phyloP scores from a whole-genome alignment of 176 grass and related monocot genomes.

The Secale cereale region DNA sequence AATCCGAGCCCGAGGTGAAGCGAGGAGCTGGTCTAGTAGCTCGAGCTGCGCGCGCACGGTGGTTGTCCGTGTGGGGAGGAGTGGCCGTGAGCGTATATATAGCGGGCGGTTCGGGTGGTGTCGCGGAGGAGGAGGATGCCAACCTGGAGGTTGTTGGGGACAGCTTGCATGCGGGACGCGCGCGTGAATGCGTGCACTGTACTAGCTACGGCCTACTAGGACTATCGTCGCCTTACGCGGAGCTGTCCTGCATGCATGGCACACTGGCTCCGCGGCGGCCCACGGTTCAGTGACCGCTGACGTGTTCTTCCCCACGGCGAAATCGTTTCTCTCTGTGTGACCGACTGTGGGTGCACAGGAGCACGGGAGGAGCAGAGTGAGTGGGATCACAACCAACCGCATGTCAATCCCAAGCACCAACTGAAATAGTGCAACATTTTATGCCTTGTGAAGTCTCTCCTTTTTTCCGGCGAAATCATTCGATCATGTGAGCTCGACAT shows the following conservation, averaged over 20 bases:
- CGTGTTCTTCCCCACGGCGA: not conserved
- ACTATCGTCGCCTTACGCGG: no score
- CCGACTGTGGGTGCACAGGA: not conserved
- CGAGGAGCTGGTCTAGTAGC: not conserved
- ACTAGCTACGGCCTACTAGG: not conserved
- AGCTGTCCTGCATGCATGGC: slow-evolving; percentile 9
- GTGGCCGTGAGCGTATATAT: slow-evolving; percentile 16
- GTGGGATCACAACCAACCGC: no score
- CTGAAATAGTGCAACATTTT: not conserved
- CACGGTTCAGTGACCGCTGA: not conserved
- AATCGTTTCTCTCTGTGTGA: no score
- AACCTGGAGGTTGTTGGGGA: slow-evolving; percentile 79
- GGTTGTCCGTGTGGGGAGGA: not conserved
- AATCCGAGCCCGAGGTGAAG: not conserved
- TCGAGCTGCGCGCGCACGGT: not conserved
- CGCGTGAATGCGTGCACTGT: slow-evolving; percentile 30
- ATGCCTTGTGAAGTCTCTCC: not conserved
- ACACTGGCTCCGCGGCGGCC: no score
- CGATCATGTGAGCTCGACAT: not conserved
- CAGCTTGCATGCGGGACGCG: slow-evolving; percentile 62
- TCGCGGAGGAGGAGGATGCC: slow-evolving; percentile 30
- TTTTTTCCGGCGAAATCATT: not conserved
- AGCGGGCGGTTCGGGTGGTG: slow-evolving; percentile 18
- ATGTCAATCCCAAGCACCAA: not conserved
- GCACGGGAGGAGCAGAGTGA: not conserved